Evolutionary conservation across 495 filamentous ascomycete species (phyloP).

Genomic region (Aspergillus baeticus): DNA sequence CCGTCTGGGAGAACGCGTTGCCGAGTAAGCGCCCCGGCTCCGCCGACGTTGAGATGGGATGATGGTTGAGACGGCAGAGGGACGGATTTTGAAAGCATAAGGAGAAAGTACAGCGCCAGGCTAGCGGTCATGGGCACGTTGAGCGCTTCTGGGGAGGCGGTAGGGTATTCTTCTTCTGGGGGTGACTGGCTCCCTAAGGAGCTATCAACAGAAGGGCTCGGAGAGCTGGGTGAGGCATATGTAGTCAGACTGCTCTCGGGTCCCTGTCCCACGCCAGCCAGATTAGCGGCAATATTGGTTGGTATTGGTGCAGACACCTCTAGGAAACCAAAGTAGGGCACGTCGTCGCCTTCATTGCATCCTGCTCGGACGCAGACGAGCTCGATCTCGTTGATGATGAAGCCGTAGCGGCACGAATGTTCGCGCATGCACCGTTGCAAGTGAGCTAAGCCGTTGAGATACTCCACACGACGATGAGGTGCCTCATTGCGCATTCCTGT

Average conservation of each 20-base stretch:
- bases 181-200: slow-evolving; percentile 21
- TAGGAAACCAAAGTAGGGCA: slow-evolving; percentile 80
- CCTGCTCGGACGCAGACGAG: slow-evolving; percentile 84
- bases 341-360: slow-evolving; percentile 59
- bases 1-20: slow-evolving; percentile 61
- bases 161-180: slow-evolving; percentile 17
- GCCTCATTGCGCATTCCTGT: slow-evolving; percentile 84
- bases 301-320: slow-evolving; percentile 68
- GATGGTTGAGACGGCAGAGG: slow-evolving; percentile 63
- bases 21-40: slow-evolving; percentile 72
- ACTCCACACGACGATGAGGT: slow-evolving; percentile 77
- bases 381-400: slow-evolving; percentile 94
- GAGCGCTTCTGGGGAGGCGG: slow-evolving; percentile 15
- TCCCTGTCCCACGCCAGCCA: neutral
- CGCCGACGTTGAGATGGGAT: slow-evolving; percentile 77
- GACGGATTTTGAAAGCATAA: slow-evolving; percentile 79
- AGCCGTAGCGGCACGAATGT: slow-evolving; percentile 88
- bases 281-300: slow-evolving; percentile 38
- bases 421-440: slow-evolving; percentile 89
- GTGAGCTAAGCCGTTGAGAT: slow-evolving; percentile 78
- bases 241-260: neutral
- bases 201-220: slow-evolving; percentile 20
- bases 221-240: slow-evolving; percentile 17
- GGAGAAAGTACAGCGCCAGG: slow-evolving; percentile 71
- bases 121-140: slow-evolving; percentile 64